phyloP scores from a whole-genome alignment of 2,329 filamentous ascomycete genomes.

The Sporothrix protearum region DNA sequence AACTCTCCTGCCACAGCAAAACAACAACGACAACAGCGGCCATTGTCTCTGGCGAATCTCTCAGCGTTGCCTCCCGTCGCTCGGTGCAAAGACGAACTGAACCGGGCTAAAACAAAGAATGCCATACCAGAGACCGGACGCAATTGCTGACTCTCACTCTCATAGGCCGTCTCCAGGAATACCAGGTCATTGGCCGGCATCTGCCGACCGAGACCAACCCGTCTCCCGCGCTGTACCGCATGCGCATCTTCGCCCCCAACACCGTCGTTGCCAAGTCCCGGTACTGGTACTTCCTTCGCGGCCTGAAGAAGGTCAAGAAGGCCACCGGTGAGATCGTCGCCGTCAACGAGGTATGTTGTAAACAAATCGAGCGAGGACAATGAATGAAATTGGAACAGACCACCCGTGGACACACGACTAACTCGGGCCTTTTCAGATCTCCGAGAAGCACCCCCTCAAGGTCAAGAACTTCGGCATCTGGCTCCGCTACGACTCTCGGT shows the following conservation, averaged over 20 bases:
- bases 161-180: constrained; percentile 98
- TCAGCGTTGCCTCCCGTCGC: not conserved
- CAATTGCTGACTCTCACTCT: constrained; percentile 29
- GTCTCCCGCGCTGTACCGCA: constrained; percentile 97
- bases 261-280: constrained; percentile 97
- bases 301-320: constrained; percentile 99
- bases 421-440: constrained; percentile 62
- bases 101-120: not conserved
- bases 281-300: constrained; percentile 99
- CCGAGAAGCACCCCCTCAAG: constrained; percentile 98
- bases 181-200: constrained; percentile 99
- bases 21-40: not conserved
- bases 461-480: constrained; percentile 99
- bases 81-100: not conserved
- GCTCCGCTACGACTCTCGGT: constrained; percentile 99
- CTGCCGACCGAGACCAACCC: constrained; percentile 97
- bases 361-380: not conserved
- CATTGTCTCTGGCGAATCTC: not conserved
- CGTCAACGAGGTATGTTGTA: constrained; percentile 77
- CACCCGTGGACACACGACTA: not conserved
- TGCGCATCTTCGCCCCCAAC: constrained; percentile 99
- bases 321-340: constrained; percentile 98
- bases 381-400: not conserved
- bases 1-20: not conserved
- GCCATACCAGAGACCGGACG: not conserved